Base-by-base conservation (phyloP, 805 yeast genomes). In the Ogataea salicorniae region DNA sequence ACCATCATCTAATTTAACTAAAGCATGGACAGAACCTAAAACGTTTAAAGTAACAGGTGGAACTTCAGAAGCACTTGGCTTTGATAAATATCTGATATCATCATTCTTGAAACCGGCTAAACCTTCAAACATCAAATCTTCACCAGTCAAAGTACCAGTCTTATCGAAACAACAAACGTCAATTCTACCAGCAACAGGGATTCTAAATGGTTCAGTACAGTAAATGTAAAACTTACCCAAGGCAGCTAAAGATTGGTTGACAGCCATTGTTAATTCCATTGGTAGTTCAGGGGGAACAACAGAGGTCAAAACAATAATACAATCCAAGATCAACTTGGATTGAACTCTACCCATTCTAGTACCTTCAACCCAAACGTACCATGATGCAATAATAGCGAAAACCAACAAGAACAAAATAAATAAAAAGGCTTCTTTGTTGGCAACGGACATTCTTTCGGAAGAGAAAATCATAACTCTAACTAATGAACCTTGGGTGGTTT, bases 241-340 rank as follows among this genome's bases (percentile, higher is more conserved):
- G 3, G 97, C 90, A 49, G 90, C 81, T 65, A 94, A 75, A 6
- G 98, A 91, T 36, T 87, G 77, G 69, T 94, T 94, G 37, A 94
- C 99, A 50, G 99, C 98, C 92, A 94, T 84, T 14, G 99, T 94
- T 59, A 94, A 78, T 73, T 94, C 99, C 98, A 94, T 94, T 49
- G 99, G 99, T 57, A 94, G 77, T 71, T 94, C 99, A 39, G 99
- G 99, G 35, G 99, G 99, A 37, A 94, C 99, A 54, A 94, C 99
- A 43, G 98, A 91, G 17, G 99, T 94, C 59, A 94, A 80, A 58
- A 94, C 95, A 62, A 94, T 79, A 55, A 94, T 86, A 82, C 99
- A 94, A 70, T 94, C 98, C 62, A 94, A 77, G 55, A 94, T 84
- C 67, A 94, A 79, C 70, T 92, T 92, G 46, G 95, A 87, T 68